Evolutionary conservation across 2,329 filamentous ascomycete species (phyloP).

Genomic region (Xylariaceae sp.): DNA sequence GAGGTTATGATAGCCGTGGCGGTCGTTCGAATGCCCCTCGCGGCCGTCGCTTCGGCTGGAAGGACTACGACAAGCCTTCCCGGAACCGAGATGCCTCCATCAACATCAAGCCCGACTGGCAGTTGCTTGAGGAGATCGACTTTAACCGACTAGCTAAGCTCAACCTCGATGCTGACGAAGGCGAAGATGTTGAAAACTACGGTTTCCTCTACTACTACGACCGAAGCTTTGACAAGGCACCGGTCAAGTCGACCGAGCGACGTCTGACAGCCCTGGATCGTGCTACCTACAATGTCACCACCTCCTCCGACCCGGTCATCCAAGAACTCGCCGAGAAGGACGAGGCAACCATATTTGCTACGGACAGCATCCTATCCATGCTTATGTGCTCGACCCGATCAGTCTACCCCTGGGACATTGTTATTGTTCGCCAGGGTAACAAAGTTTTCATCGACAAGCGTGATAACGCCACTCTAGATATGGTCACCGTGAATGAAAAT

Average conservation of each 20-base stretch:
- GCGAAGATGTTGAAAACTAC: slow-evolving; percentile 92
- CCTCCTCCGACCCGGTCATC: slow-evolving; percentile 91
- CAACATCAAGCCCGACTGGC: slow-evolving; percentile 94
- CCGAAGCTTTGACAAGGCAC: slow-evolving; percentile 87
- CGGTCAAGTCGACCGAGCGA: slow-evolving; percentile 82
- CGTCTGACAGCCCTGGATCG: slow-evolving; percentile 87
- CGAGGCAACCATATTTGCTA: slow-evolving; percentile 94
- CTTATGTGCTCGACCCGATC: slow-evolving; percentile 97
- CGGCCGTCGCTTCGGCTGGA: slow-evolving; percentile 92
- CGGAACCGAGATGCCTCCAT: slow-evolving; percentile 94
- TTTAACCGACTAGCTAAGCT: slow-evolving; percentile 93
- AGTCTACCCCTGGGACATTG: slow-evolving; percentile 97
- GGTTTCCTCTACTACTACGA: slow-evolving; percentile 99
- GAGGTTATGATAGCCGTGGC: slow-evolving; percentile 70
- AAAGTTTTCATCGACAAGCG: slow-evolving; percentile 99
- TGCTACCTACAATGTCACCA: slow-evolving; percentile 96
- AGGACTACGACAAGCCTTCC: slow-evolving; percentile 96
- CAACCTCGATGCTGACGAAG: slow-evolving; percentile 90
- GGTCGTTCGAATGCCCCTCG: slow-evolving; percentile 67
- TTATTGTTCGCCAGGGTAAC: slow-evolving; percentile 87
- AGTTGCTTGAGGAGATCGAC: slow-evolving; percentile 95
- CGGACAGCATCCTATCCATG: slow-evolving; percentile 96
- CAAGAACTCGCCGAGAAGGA: slow-evolving; percentile 95
- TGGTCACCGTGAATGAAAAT: slow-evolving; percentile 99
- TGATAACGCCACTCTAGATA: slow-evolving; percentile 87